Percentiles rank a stretch among this genome's conserved stretches.
These are phyloP conservation scores for Yueomyces sp. DNA, from an alignment of 805 yeast genomes.

Conservation along the genomic window DNA sequence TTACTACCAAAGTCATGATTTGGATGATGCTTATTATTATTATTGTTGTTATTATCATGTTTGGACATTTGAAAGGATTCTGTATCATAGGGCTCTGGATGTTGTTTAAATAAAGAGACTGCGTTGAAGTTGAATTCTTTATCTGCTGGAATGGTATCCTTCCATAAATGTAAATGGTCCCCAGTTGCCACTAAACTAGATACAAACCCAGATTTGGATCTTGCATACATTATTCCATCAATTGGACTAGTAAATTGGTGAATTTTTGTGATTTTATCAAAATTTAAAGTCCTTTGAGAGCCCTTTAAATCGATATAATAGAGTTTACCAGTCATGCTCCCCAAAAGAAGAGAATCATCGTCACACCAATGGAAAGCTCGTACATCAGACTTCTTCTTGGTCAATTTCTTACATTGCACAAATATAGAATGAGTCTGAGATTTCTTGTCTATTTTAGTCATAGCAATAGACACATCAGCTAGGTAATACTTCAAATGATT, in stretches of 20 bases:
- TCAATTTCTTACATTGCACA: constrained; percentile 7
- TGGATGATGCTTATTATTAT: too few species aligned
- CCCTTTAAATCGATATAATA: constrained; percentile 2
- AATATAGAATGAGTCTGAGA: constrained; percentile 1
- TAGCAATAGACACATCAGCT: constrained; percentile 6
- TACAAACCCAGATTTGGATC: constrained; percentile 1
- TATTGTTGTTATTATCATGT: too few species aligned
- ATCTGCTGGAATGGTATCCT: constrained; percentile 1
- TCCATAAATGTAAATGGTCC: constrained; percentile 14
- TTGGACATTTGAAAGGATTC: constrained; percentile 18
- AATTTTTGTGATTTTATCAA: constrained; percentile 1
- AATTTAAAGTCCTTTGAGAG: not conserved
- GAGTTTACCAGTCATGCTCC: constrained; percentile 11
- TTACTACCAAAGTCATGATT: constrained; percentile 23
- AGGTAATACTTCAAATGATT: constrained; percentile 20
- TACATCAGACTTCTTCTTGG: constrained; percentile 15
- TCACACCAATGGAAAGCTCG: constrained; percentile 12
- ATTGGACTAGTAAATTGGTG: constrained; percentile 7
- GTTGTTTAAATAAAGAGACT: constrained; percentile 10
- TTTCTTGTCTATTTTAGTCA: not conserved
- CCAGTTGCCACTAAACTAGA: constrained; percentile 9
- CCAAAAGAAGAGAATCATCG: constrained; percentile 9
- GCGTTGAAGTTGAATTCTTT: not conserved
- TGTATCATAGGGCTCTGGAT: constrained; percentile 19
- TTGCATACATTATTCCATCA: constrained; percentile 15